Evolutionary conservation across 2,329 filamentous ascomycete species (phyloP).

Genomic region (Fusarium sp.): DNA sequence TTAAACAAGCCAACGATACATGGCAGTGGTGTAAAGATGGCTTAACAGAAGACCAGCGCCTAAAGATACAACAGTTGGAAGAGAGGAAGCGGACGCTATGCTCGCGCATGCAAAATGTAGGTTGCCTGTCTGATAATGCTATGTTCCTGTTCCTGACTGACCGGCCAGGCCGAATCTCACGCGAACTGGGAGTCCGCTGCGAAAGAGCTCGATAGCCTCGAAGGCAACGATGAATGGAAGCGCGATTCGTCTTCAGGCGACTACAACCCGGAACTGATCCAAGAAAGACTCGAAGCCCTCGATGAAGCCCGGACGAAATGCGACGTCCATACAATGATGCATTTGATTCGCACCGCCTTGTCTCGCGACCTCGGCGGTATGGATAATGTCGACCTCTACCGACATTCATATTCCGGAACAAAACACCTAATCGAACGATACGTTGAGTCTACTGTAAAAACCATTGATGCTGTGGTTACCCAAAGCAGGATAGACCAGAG

Average conservation of each 20-base stretch:
- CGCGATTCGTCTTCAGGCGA: conserved; percentile 70
- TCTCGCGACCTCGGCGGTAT: conserved; percentile 88
- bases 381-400: conserved; percentile 85
- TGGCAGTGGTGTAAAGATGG: conserved; percentile 66
- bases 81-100: conserved; percentile 74
- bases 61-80: conserved; percentile 62
- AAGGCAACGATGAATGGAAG: conserved; percentile 89
- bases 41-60: conserved; percentile 64
- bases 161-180: conserved; percentile 72
- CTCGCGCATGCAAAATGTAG: conserved; percentile 74
- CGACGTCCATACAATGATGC: conserved; percentile 82
- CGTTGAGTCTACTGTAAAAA: conserved; percentile 81
- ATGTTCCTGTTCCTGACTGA: conserved; percentile 11
- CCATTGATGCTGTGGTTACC: conserved; percentile 79
- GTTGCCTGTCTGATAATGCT: conserved; percentile 44
- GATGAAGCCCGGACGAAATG: conserved; percentile 79
- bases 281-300: conserved; percentile 77
- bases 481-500: conserved; percentile 66
- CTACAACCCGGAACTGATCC: conserved; percentile 78
- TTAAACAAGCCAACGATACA: conserved; percentile 58
- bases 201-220: conserved; percentile 80
- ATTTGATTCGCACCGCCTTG: conserved; percentile 82
- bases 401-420: conserved; percentile 86
- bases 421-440: conserved; percentile 90
- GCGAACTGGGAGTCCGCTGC: conserved; percentile 83